Base-by-base conservation (phyloP, 73 alveolate genomes). In the Loxodes magnus region DNA sequence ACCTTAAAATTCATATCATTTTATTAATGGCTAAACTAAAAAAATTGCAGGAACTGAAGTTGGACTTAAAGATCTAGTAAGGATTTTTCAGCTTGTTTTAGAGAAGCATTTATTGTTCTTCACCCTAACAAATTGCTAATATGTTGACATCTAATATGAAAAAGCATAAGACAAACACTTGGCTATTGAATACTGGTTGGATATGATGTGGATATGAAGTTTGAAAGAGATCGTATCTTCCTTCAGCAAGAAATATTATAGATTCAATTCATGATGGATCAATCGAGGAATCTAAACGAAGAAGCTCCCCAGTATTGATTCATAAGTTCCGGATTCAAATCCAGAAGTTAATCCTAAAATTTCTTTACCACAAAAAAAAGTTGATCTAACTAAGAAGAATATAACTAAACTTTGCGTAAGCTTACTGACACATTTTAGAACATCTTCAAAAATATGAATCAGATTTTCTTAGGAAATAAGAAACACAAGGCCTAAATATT, bases 111-210 rank as follows among this genome's bases (percentile, higher is more conserved):
- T 81, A 60, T 90, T 60, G 90, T 92, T 28, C 81, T 77, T 36
- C 98, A 90, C 60, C 98, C 96, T 17, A 74, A 69, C 68, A 44
- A 58, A 48, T 90, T 48, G 96, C 98, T 2, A 67, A 83, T 55
- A 79, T 90, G 93, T 82, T 90, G 19, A 94, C 96, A 6, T 86
- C 63, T n/a, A 82, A 71, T 74, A 67, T 87, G 64, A 82, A 65
- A 50, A 43, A 82, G 68, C 93, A 87, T 76, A 56, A 65, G 16
- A 75, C 91, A 14, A 60, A 71, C 37, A 84, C 78, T 25, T 90
- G 98, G 96, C 78, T 90, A 43, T 56, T 90, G 49, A 90, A 90
- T 84, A 90, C 96, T 43, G 96, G 98, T 51, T 90, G 98, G 98
- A 58, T 85, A n/a, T 94, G 96, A 19, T 95, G 98, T 15, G 74